Base-by-base conservation (phyloP, 78 protist genomes). In the Dictyostelium citrinum region DNA sequence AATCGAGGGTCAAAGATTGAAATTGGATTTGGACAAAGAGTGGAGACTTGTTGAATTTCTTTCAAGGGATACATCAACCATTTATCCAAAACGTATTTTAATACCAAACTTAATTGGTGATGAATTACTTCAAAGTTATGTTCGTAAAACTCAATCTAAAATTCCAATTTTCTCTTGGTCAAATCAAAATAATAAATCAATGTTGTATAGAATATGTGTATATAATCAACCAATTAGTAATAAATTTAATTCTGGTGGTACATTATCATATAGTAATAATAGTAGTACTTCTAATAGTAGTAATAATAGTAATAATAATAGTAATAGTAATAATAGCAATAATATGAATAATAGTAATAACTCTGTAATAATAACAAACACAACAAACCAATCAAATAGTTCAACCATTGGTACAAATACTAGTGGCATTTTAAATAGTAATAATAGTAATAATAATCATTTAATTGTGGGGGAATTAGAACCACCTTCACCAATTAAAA, bases 161-260 rank as follows among this genome's bases (percentile, higher is more conserved):
- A 78, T 88, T 2, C 93, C 93, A 8, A 82, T 78, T 17, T 78
- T 79, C 22, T 45, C 64, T 22, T 88, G 93, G 93, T 31, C 75
- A 16, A 67, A 88, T 46, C 60, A 71, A 9, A 43, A 76, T 24
- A 76, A 67, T 20, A 37, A 58, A 45, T 58, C 85, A 16, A 22
- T 78, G 70, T 27, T 88, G 1, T 78, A 20, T 39, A 51, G 85
- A 60, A 39, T 20, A 9, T 55, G 83, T 77, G 81, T 51, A 5
- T 60, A 80, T 58, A 17, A 49, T 17, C 37, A 24, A 29, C 45
- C 60, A 37, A 7, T 51, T 20, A 29, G 11, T 27, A 43, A 76
- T 43, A 14, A 14, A 35, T 17, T 12, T 76, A 71, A 46, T 31
- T 33, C 39, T 29, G 77, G 77, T 11, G 77, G 77, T 33, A 70